Evolutionary conservation across 2,329 filamentous ascomycete genomes (phyloP).

Genomic region (Grosmannia clavigera): DNA sequence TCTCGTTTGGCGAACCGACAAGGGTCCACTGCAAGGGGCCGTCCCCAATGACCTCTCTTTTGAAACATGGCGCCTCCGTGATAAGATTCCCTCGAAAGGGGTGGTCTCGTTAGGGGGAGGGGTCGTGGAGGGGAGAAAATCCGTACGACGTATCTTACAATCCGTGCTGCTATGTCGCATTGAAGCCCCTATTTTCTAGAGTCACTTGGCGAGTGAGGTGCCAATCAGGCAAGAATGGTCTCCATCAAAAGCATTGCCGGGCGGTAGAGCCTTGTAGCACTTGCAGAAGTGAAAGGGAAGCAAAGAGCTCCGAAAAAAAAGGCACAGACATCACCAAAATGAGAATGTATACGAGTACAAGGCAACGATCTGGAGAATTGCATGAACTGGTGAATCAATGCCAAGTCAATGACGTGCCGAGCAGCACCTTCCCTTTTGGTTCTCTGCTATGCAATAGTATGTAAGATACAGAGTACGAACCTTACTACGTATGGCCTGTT

Average conservation of each 20-base stretch:
- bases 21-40: not conserved
- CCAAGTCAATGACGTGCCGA: not conserved
- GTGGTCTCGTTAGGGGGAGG: not conserved
- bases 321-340: too few species aligned
- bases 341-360: not conserved
- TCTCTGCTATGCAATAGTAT: not conserved
- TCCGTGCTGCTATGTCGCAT: not conserved
- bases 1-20: not conserved
- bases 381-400: not conserved
- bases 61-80: conserved; percentile 4
- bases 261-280: not conserved
- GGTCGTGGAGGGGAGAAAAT: not conserved
- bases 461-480: not conserved
- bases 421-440: not conserved
- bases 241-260: not conserved
- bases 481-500: not conserved
- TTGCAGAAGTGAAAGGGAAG: too few species aligned
- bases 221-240: not conserved
- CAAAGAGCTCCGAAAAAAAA: too few species aligned
- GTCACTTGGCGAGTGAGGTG: not conserved
- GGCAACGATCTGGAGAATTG: not conserved
- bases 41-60: not conserved
- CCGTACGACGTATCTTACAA: not conserved
- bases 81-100: conserved; percentile 1
- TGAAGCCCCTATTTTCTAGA: too few species aligned